Evolutionary conservation across 192 early-diverging fungal genomes (phyloP).

Genomic region (Thamnidium elegans): DNA sequence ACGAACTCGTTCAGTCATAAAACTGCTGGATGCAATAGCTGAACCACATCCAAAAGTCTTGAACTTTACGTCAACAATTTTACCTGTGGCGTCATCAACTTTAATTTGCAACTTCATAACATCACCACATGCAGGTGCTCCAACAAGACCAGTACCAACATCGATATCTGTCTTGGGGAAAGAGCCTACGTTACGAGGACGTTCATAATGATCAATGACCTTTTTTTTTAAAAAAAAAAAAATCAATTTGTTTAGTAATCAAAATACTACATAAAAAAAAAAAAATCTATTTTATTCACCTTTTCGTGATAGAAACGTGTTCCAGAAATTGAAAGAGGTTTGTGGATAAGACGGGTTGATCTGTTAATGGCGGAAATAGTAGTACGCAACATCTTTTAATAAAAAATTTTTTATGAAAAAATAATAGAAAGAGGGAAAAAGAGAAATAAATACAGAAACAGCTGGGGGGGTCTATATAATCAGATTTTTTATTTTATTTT

Average conservation of each 20-base stretch:
- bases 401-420: background rate
- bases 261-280: background rate
- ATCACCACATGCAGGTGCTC: constrained; percentile 85
- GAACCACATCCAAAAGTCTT: constrained; percentile 99
- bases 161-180: constrained; percentile 80
- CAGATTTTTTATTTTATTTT: background rate
- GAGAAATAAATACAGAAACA: background rate
- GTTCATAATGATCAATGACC: constrained; percentile 98
- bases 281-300: constrained; percentile 5
- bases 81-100: constrained; percentile 86
- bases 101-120: constrained; percentile 96
- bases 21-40: constrained; percentile 90
- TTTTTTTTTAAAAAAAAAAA: constrained; percentile 21
- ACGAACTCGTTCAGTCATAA: constrained; percentile 93
- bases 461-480: background rate
- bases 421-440: background rate
- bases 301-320: constrained; percentile 32
- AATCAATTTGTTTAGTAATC: background rate
- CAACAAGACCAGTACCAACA: constrained; percentile 96
- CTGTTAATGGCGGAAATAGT: constrained; percentile 2
- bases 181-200: constrained; percentile 94
- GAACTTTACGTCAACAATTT: constrained; percentile 95
- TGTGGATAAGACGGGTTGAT: constrained; percentile 18
- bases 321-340: constrained; percentile 15
- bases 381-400: constrained; percentile 18